phyloP scores from a whole-genome alignment of 2,329 filamentous ascomycete genomes.

The Exophiala alcalophila region DNA sequence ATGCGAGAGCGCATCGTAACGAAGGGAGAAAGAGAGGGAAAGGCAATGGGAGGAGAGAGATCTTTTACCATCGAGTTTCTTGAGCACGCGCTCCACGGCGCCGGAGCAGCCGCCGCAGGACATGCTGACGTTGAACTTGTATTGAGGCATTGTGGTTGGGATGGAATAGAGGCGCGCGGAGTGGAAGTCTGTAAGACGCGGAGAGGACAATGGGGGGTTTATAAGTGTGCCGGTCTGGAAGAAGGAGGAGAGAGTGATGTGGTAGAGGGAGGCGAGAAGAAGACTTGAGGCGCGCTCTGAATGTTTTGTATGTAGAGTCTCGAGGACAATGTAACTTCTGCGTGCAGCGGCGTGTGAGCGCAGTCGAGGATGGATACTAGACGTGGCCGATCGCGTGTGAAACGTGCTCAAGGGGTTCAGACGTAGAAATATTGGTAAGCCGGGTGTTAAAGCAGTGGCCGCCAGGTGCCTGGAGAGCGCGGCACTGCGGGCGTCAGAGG shows the following conservation, averaged over 20 bases:
- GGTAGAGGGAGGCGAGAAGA: too few species aligned
- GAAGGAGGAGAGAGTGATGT: too few species aligned
- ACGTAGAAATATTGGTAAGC: neutral
- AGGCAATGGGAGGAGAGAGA: constrained; percentile 7
- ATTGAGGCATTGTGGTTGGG: constrained; percentile 64
- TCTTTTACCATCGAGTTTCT: constrained; percentile 79
- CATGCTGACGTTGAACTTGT: constrained; percentile 95
- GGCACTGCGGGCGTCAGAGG: too few species aligned
- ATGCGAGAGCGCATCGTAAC: neutral
- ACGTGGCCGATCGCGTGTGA: neutral
- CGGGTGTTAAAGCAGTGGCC: too few species aligned
- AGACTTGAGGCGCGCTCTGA: too few species aligned
- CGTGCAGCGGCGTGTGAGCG: neutral
- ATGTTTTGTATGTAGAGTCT: too few species aligned
- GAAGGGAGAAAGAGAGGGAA: neutral
- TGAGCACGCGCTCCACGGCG: constrained; percentile 85
- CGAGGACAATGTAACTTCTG: constrained; percentile 1
- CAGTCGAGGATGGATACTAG: neutral
- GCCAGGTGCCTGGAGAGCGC: neutral
- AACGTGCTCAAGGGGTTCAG: constrained; percentile 5
- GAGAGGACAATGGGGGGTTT: neutral
- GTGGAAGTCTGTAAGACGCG: neutral
- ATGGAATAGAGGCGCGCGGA: too few species aligned
- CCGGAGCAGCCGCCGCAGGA: constrained; percentile 94
- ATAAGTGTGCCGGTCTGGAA: too few species aligned